Evolutionary conservation across 1,284 basidiomycete species (phyloP), one percentile per base, ranked within the genome.

Genomic region (Fistulinella cinereoalba): DNA sequence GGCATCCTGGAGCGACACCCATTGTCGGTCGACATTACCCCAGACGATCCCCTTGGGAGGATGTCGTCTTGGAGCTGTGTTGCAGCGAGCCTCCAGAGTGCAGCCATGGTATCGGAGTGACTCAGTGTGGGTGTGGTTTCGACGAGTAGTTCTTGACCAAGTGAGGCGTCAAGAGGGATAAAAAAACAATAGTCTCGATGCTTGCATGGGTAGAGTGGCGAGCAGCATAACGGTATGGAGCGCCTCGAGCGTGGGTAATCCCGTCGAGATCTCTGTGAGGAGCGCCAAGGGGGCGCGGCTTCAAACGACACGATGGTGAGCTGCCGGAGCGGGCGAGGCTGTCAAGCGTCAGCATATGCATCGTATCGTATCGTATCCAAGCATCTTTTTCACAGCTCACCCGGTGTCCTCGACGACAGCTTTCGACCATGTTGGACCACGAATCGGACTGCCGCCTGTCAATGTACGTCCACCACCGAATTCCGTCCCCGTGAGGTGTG

Each of bases 301-400:
- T 81, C 80, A 34, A 83, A 76, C 27, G 75, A 76, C 66, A 83
- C 77, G 28, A 83, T 65, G 19, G 78, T 83, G 31, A 83, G 62
- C 52, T 77, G 70, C 42, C 64, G 67, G 43, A 83, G 58, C 0
- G 73, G 65, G 11, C 51, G 56, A 0, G 71, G n/a, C n/a, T n/a
- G n/a, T n/a, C n/a, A n/a, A n/a, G n/a, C n/a, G n/a, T n/a, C n/a
- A n/a, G n/a, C n/a, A n/a, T n/a, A n/a, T n/a, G n/a, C n/a, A n/a
- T n/a, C n/a, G n/a, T n/a, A n/a, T n/a, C n/a, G n/a, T n/a, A n/a
- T n/a, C n/a, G n/a, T n/a, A n/a, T n/a, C n/a, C n/a, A n/a, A n/a
- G n/a, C n/a, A n/a, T n/a, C n/a, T n/a, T n/a, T n/a, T n/a, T n/a
- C n/a, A n/a, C n/a, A n/a, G n/a, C n/a, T n/a, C n/a, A n/a, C n/a